Evolutionary conservation across 2,329 filamentous ascomycete species (phyloP).

Genomic region (Nigrospora oryzae): DNA sequence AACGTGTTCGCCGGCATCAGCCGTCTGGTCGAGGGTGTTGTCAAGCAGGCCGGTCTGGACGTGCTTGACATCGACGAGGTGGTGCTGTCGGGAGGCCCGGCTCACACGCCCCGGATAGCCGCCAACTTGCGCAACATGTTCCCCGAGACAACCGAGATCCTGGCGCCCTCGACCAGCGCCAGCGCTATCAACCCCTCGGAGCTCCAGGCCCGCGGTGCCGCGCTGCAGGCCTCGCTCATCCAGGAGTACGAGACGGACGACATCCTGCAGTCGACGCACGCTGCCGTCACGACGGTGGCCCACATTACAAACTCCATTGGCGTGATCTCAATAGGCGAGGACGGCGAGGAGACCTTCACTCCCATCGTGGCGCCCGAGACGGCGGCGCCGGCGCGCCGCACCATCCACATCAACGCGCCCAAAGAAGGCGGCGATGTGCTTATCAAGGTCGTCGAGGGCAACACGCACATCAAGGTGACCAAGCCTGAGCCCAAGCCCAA

Average conservation of each 20-base stretch:
- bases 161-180: constrained; percentile 72
- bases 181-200: constrained; percentile 89
- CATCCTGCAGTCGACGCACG: constrained; percentile 92
- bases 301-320: constrained; percentile 86
- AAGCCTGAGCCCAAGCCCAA: constrained; percentile 70
- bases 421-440: constrained; percentile 81
- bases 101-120: constrained; percentile 90
- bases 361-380: constrained; percentile 81
- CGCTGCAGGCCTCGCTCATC: constrained; percentile 90
- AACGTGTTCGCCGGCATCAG: constrained; percentile 87
- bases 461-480: constrained; percentile 85
- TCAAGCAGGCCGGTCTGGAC: constrained; percentile 89
- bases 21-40: constrained; percentile 70
- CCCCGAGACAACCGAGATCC: constrained; percentile 67
- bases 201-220: constrained; percentile 79
- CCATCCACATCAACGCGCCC: constrained; percentile 67
- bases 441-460: constrained; percentile 80
- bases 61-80: constrained; percentile 91
- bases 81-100: constrained; percentile 83
- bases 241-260: constrained; percentile 90
- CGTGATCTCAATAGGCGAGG: constrained; percentile 55
- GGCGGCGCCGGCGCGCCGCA: constrained; percentile 79
- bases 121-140: constrained; percentile 72
- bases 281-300: constrained; percentile 87
- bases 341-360: constrained; percentile 61